These are phyloP conservation scores for Oemleria cerasiformis DNA, from an alignment of 306 rosid genomes.

Conservation along the genomic window DNA sequence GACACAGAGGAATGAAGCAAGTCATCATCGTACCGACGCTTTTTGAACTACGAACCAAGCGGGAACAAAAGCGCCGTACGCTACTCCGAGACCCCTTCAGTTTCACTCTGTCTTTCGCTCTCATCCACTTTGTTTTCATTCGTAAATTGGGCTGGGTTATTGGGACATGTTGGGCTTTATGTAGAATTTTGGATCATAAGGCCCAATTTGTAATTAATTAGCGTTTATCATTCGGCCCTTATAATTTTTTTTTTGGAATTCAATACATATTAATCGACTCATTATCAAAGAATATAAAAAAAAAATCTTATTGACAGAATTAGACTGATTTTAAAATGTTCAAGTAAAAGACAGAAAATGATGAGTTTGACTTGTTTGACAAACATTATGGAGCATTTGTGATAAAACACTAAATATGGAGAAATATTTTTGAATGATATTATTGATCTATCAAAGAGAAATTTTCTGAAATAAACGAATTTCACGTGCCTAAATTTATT, in stretches of 20 bases:
- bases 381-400: too few relatives aligned
- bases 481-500: too few relatives aligned
- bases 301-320: too few relatives aligned
- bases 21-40: conserved; percentile 1
- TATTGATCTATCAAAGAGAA: too few relatives aligned
- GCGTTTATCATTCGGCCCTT: background rate
- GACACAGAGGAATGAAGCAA: background rate
- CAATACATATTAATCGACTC: background rate
- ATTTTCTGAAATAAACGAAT: too few relatives aligned
- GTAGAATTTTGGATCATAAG: background rate
- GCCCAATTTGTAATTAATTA: background rate
- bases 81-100: background rate
- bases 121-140: background rate
- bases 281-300: too few relatives aligned
- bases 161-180: background rate
- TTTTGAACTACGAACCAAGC: conserved; percentile 18
- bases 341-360: too few relatives aligned
- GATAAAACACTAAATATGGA: too few relatives aligned
- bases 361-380: too few relatives aligned
- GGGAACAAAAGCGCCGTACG: conserved; percentile 19
- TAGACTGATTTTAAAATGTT: too few relatives aligned
- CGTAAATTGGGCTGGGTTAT: background rate
- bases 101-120: background rate
- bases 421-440: too few relatives aligned
- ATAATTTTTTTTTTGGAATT: background rate